Evolutionary conservation across 495 filamentous ascomycete species (phyloP).

Genomic region (Aspergillus ostianus): DNA sequence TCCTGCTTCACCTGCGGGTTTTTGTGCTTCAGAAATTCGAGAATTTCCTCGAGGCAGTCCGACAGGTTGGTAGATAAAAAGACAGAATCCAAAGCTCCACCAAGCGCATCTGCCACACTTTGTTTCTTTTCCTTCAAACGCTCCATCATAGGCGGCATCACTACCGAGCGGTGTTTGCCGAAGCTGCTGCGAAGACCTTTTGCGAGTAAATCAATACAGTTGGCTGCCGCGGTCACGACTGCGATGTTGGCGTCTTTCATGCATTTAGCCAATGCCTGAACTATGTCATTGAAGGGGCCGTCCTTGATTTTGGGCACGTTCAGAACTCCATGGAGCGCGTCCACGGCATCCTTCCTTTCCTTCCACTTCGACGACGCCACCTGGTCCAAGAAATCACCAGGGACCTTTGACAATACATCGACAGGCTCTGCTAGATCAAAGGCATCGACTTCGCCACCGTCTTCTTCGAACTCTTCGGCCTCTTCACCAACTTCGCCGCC

Average conservation of each 20-base stretch:
- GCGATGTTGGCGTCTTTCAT: conserved; percentile 99
- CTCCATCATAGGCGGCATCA: conserved; percentile 88
- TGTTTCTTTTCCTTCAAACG: conserved; percentile 97
- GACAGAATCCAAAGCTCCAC: conserved; percentile 80
- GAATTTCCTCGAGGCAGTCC: conserved; percentile 85
- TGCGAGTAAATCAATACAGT: conserved; percentile 89
- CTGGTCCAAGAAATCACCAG: conserved; percentile 76
- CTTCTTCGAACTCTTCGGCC: conserved; percentile 65
- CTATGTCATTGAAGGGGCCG: conserved; percentile 80
- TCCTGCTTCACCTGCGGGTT: conserved; percentile 97
- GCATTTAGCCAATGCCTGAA: conserved; percentile 78
- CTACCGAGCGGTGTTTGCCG: conserved; percentile 71
- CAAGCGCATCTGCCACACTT: conserved; percentile 81
- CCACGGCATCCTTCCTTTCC: conserved; percentile 91
- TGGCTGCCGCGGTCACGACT: conserved; percentile 89
- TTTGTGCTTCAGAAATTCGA: conserved; percentile 84
- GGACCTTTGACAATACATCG: conserved; percentile 81
- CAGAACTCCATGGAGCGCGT: conserved; percentile 70
- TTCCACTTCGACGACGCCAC: conserved; percentile 95
- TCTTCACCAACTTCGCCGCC: conserved; percentile 50
- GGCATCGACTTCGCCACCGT: conserved; percentile 68
- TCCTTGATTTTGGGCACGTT: conserved; percentile 94
- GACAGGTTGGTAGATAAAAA: conserved; percentile 74
- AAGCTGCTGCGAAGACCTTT: conserved; percentile 81
- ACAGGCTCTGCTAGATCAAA: conserved; percentile 91